These are phyloP conservation scores for Chlorella sorokiniana DNA, from an alignment of 139 green algal genomes.

Conservation along the genomic window DNA sequence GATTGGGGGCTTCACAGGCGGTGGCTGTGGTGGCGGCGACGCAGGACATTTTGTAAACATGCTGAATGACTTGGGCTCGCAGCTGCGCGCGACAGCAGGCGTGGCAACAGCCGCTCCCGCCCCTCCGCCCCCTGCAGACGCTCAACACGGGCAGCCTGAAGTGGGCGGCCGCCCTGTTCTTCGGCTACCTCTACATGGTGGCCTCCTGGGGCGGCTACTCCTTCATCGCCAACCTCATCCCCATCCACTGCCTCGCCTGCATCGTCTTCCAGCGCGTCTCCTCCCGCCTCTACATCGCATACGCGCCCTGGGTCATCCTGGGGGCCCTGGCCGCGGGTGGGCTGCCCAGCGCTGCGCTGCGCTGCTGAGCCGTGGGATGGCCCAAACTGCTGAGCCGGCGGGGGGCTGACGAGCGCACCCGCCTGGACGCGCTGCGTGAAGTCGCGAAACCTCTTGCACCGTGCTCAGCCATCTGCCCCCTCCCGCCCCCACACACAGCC, in stretches of 20 bases:
- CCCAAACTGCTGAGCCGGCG: too few relatives aligned
- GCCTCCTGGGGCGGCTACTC: constrained; percentile 93
- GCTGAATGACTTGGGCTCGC: background rate
- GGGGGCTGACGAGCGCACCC: too few relatives aligned
- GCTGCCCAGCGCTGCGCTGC: background rate
- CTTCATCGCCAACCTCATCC: constrained; percentile 99
- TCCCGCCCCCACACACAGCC: constrained; percentile 44
- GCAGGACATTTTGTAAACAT: background rate
- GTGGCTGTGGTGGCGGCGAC: too few relatives aligned
- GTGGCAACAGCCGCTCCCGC: background rate
- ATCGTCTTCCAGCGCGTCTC: constrained; percentile 73
- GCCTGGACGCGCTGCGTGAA: background rate
- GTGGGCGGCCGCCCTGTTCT: constrained; percentile 71
- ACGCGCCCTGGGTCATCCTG: constrained; percentile 80
- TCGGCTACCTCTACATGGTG: constrained; percentile 91
- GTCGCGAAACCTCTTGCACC: background rate
- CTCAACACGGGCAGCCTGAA: constrained; percentile 86
- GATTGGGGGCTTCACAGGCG: too few relatives aligned
- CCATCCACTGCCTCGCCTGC: constrained; percentile 90
- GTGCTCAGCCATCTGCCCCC: background rate
- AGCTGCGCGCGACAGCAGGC: too few relatives aligned
- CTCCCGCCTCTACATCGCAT: constrained; percentile 80
- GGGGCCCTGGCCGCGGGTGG: constrained; percentile 76
- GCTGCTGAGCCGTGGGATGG: too few relatives aligned
- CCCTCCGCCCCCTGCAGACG: constrained; percentile 61